These are phyloP conservation scores for Styphnolobium japonicum DNA, from an alignment of 306 rosid species.

Conservation along the genomic window DNA sequence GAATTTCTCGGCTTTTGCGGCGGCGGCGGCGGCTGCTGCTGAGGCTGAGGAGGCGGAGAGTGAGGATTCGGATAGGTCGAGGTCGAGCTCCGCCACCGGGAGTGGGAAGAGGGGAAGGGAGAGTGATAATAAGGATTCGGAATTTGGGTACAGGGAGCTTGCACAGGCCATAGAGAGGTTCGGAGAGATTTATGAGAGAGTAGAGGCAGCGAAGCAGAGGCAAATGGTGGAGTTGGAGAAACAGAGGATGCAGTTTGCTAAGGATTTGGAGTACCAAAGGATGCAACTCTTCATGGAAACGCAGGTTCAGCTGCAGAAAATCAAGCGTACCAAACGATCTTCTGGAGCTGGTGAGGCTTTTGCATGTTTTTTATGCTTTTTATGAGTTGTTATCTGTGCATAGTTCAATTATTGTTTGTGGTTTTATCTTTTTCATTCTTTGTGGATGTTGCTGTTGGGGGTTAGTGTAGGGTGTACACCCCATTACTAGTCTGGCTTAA, in stretches of 20 bases:
- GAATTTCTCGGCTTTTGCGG: constrained; percentile 55
- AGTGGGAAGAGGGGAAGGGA: constrained; percentile 18
- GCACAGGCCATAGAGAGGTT: constrained; percentile 66
- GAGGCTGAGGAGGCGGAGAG: constrained; percentile 33
- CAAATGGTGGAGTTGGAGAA: constrained; percentile 78
- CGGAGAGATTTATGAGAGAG: constrained; percentile 64
- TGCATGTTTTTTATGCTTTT: not conserved
- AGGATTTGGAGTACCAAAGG: constrained; percentile 75
- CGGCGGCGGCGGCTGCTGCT: constrained; percentile 40
- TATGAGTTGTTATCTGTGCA: not conserved
- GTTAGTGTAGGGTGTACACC: not conserved
- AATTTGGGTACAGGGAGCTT: constrained; percentile 43
- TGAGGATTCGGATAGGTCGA: constrained; percentile 37
- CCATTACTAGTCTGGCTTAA: not conserved
- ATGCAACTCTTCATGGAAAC: constrained; percentile 72
- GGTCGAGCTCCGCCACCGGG: constrained; percentile 28
- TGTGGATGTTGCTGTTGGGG: not conserved
- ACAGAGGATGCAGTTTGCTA: constrained; percentile 75
- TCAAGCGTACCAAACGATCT: constrained; percentile 57
- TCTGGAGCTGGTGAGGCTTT: constrained; percentile 47
- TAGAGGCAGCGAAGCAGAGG: constrained; percentile 59
- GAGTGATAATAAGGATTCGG: not conserved
- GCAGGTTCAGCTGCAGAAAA: constrained; percentile 60
- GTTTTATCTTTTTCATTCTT: not conserved
- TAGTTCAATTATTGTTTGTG: not conserved